phyloP scores from a whole-genome alignment of 2,329 filamentous ascomycete species.

The Pseudonectria foliicola region DNA sequence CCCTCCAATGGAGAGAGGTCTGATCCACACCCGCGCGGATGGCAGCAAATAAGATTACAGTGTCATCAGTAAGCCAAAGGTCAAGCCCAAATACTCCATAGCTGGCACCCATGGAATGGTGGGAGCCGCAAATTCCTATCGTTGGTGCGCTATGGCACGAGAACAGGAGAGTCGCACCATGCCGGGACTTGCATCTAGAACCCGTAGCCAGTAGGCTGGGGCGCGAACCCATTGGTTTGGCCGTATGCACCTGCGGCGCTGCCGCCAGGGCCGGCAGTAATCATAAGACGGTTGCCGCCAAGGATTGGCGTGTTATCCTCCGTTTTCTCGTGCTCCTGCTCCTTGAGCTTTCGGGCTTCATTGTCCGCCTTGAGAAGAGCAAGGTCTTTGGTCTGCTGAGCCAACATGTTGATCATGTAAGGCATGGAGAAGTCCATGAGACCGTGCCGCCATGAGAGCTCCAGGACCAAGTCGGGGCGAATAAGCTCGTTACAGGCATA shows the following conservation, averaged over 20 bases:
- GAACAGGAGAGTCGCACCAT: slow-evolving; percentile 17
- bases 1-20: slow-evolving; percentile 11
- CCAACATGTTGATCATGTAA: slow-evolving; percentile 98
- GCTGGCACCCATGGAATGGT: slow-evolving; percentile 2
- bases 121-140: slow-evolving; percentile 4
- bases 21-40: slow-evolving; percentile 9
- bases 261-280: slow-evolving; percentile 76
- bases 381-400: slow-evolving; percentile 83
- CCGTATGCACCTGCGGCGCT: slow-evolving; percentile 55
- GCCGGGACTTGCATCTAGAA: slow-evolving; percentile 38
- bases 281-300: slow-evolving; percentile 82
- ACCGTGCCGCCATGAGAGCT: slow-evolving; percentile 94
- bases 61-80: slow-evolving; percentile 18
- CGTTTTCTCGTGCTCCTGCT: slow-evolving; percentile 67
- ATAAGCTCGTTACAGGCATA: slow-evolving; percentile 98
- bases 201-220: slow-evolving; percentile 77
- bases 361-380: slow-evolving; percentile 87
- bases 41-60: slow-evolving; percentile 24
- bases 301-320: slow-evolving; percentile 93
- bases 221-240: slow-evolving; percentile 81
- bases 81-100: slow-evolving; percentile 16
- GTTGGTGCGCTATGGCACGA: neutral
- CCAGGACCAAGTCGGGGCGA: slow-evolving; percentile 83
- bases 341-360: slow-evolving; percentile 79
- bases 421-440: slow-evolving; percentile 98